Evolutionary conservation across 2,329 filamentous ascomycete genomes (phyloP), one percentile per base, ranked within the genome.

Genomic region (Arachnomyces sp.): DNA sequence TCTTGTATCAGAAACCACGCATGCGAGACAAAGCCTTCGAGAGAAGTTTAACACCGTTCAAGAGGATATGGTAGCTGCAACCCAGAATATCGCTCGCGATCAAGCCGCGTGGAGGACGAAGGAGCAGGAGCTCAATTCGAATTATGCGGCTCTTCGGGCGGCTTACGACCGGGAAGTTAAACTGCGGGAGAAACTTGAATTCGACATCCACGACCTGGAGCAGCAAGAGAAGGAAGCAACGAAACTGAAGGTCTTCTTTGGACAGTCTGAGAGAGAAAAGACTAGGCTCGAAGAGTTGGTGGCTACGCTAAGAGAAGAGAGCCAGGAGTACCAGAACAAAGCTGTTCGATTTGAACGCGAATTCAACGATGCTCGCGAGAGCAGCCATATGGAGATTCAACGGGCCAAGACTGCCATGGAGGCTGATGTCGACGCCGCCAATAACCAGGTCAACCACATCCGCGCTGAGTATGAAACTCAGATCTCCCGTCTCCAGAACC

Each of bases 1-100:
- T 34, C 88, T 94, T 57, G 77, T 92, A 31, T 82, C 92, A 54
- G 89, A 95, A 65, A 90, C 87, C 54, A 80, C 89, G 55, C 80
- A 83, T 47, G 77, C 93, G 44, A 82, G 88, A 43, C 86, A 95
- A 58, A 80, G 75, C 45, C 89, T 93, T 77, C 82, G 87, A 50
- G 72, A 73, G 59, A 94, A 92, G 63, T 84, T 95, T 54, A 78
- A 90, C 52, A 80, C 80, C 44, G 71, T 98, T 30, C 89, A 96
- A 62, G 78, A 87, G 47, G 87, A 95, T 52, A 90, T 96, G 82
- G 77, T 80, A 25, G 72, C 72, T 41, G 85, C 87, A 36, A 82
- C 86, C 39, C 78, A 79, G 34, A 83, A 94, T 46, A 80, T 95
- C 46, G 80, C 84, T 15, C 80, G 85, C 52, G 89, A 96, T 57